Conservation (phyloP, 2,329 filamentous ascomycete genomes). For the Cryphonectria radicalis region DNA sequence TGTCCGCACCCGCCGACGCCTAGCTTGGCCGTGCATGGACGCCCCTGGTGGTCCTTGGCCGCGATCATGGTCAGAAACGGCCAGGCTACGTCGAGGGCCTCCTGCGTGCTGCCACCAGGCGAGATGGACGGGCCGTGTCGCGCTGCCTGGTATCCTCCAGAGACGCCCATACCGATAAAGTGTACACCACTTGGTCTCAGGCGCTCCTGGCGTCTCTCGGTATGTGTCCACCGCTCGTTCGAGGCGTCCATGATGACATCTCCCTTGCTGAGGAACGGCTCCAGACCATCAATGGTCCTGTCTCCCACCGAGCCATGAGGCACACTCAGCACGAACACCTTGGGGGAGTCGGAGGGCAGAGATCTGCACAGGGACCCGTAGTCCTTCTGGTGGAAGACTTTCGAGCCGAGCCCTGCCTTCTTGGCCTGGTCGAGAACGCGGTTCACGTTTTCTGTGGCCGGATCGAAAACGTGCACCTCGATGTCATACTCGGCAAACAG, state of each 20-base stretch:
- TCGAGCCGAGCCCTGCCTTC: constrained; percentile 36
- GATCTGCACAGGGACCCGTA: constrained; percentile 55
- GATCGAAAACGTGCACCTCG: constrained; percentile 59
- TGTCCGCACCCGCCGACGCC: constrained; percentile 69
- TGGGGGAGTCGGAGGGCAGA: constrained; percentile 46
- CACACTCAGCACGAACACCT: constrained; percentile 56
- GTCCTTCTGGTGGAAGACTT: constrained; percentile 42
- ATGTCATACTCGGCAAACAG: constrained; percentile 61
- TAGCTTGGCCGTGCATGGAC: constrained; percentile 62
- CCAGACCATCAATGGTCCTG: constrained; percentile 41
- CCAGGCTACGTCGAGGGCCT: constrained; percentile 61
- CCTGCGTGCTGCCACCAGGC: constrained; percentile 60
- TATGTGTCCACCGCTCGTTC: constrained; percentile 70
- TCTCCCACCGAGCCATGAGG: constrained; percentile 50
- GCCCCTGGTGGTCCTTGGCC: constrained; percentile 63
- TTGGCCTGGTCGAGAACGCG: constrained; percentile 42
- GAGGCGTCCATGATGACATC: constrained; percentile 72
- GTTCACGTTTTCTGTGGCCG: constrained; percentile 50
- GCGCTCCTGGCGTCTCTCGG: constrained; percentile 64
- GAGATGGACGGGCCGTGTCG: constrained; percentile 69
- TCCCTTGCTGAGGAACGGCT: constrained; percentile 56
- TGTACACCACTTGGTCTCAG: constrained; percentile 60
- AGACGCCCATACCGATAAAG: constrained; percentile 71
- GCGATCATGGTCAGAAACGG: constrained; percentile 65
- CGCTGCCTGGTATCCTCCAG: constrained; percentile 71